Conservation (phyloP, 345 rosid genomes). For the Euphorbia pulcherrima region DNA sequence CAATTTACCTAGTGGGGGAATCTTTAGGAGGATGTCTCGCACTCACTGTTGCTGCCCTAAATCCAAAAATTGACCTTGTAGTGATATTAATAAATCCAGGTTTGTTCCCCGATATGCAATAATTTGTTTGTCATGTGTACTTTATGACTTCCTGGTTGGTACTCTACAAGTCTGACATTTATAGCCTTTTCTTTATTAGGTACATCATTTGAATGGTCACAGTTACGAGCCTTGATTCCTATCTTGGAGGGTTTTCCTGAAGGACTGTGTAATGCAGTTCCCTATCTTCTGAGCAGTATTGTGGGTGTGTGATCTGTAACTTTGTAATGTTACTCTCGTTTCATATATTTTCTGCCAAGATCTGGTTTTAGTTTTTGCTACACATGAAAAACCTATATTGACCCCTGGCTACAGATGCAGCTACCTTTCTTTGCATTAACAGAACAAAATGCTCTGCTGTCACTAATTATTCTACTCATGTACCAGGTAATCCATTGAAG, state of each 20-base stretch:
- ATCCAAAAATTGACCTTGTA: constrained; percentile 62
- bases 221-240: constrained; percentile 62
- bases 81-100: constrained; percentile 74
- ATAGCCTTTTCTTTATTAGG: constrained; percentile 42
- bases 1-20: constrained; percentile 79
- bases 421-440: background rate
- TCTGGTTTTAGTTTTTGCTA: background rate
- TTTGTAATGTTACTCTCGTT: constrained; percentile 1
- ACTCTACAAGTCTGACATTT: constrained; percentile 20
- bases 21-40: constrained; percentile 93
- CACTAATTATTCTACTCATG: constrained; percentile 17
- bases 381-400: background rate
- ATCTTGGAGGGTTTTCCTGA: constrained; percentile 61
- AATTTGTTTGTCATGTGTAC: constrained; percentile 12
- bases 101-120: constrained; percentile 24
- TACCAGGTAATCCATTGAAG: constrained; percentile 72
- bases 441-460: background rate
- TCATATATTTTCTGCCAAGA: background rate
- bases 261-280: constrained; percentile 49
- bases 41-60: constrained; percentile 76
- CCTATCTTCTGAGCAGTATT: constrained; percentile 65
- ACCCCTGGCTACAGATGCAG: background rate
- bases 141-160: constrained; percentile 10
- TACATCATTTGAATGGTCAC: constrained; percentile 75
- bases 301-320: constrained; percentile 44